Conservation (phyloP, 208 protist species). For the Endotrypanum monterogeii region DNA sequence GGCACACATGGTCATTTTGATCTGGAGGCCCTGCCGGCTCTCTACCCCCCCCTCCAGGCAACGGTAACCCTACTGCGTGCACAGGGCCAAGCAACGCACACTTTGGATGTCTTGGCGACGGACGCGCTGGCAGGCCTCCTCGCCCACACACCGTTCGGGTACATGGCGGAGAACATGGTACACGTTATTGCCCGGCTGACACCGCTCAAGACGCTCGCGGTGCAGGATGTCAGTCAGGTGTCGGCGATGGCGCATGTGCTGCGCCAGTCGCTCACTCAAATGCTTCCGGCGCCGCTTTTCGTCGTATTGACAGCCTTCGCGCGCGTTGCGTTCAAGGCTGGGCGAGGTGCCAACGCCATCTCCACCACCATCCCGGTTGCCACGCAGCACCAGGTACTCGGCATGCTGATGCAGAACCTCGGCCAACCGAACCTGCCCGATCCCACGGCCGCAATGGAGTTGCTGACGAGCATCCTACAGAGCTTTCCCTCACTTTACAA, state of each 20-base stretch:
- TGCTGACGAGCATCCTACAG: slow-evolving; percentile 73
- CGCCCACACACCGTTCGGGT: slow-evolving; percentile 54
- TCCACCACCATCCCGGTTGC: slow-evolving; percentile 85
- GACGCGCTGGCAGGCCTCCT: slow-evolving; percentile 74
- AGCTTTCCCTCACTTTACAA: slow-evolving; percentile 84
- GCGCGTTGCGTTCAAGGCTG: slow-evolving; percentile 83
- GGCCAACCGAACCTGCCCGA: slow-evolving; percentile 62
- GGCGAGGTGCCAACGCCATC: slow-evolving; percentile 66
- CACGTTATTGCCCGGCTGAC: slow-evolving; percentile 54
- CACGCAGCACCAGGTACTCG: slow-evolving; percentile 89
- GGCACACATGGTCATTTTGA: slow-evolving; percentile 68
- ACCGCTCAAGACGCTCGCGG: slow-evolving; percentile 46
- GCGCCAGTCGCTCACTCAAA: slow-evolving; percentile 66
- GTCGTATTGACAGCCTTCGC: slow-evolving; percentile 73
- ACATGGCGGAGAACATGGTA: slow-evolving; percentile 60
- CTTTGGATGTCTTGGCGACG: slow-evolving; percentile 52
- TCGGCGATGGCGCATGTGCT: slow-evolving; percentile 62
- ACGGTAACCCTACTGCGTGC: slow-evolving; percentile 17
- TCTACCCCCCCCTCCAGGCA: slow-evolving; percentile 70
- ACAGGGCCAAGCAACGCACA: slow-evolving; percentile 34
- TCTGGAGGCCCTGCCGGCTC: slow-evolving; percentile 45
- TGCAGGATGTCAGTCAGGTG: slow-evolving; percentile 66
- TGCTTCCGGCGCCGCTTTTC: slow-evolving; percentile 85
- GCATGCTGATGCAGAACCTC: slow-evolving; percentile 82
- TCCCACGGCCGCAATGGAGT: slow-evolving; percentile 68